Base-by-base conservation (phyloP, 192 early-diverging fungal genomes). In the Phlyctochytrium arcticum region DNA sequence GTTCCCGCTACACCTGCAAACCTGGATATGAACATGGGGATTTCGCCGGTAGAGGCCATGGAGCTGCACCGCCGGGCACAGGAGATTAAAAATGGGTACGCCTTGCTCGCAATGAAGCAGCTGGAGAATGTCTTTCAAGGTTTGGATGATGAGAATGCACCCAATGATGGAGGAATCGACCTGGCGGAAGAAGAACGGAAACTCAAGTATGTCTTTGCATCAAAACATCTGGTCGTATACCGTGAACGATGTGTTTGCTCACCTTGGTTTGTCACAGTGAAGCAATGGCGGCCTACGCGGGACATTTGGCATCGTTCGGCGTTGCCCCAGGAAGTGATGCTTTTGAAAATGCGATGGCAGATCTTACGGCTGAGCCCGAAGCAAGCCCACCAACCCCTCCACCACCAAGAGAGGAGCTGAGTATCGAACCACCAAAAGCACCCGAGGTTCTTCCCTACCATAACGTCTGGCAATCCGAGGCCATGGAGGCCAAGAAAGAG, bases 31-130 rank as follows among this genome's bases (percentile, higher is more conserved):
- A 59, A 35, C 23, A 26, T 62, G 10, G 36, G 26, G 0, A 34
- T 72, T 6, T 67, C 71, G 1, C 71, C 71, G 6, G 54, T n/a
- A 0, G 64, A 72, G 48, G 71, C 71, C 15, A 35, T 67, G 7
- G 64, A 72, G 36, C 64, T 67, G 9, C 34, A 72, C 59, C 48
- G 48, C 6, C 42, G 59, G 15, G 71, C 58, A 5, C 44, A 72
- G 65, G 54, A 54, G 24, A 59, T 72, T 36, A 72, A 72, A 36
- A 32, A 50, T 24, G 71, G 64, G 10, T 67, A 54, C 34, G 65
- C 71, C 8, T 30, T 72, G 31, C 27, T 67, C 1, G 71, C 71
- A 12, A 67, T 72, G 65, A 66, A 67, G 32, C 48, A 53, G 12
- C 29, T 72, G 21, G 64, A 72, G 24, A 62, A 35, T 0, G 54